Conservation (phyloP, 768 basidiomycete genomes). For the Udeniomyces megalosporus region DNA sequence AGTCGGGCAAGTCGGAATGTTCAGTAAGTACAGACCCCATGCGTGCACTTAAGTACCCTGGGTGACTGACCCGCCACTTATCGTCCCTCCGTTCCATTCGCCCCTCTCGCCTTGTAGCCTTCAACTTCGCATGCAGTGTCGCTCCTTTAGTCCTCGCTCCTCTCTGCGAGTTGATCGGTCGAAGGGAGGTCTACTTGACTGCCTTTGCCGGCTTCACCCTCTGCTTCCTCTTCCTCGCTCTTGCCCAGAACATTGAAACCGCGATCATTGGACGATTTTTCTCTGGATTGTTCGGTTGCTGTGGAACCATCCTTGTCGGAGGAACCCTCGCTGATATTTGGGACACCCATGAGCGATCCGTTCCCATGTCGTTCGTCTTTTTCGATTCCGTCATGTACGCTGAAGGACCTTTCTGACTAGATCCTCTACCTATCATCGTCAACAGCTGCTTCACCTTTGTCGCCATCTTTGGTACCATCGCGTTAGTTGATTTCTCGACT, state of each 20-base stretch:
- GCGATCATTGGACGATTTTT: slow-evolving; percentile 4
- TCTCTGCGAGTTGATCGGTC: slow-evolving; percentile 13
- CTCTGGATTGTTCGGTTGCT: slow-evolving; percentile 18
- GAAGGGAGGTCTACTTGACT: slow-evolving; percentile 9
- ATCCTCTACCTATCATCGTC: not conserved
- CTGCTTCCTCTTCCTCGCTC: slow-evolving; percentile 20
- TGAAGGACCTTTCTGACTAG: slow-evolving; percentile 9
- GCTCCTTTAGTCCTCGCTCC: slow-evolving; percentile 3
- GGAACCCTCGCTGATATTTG: slow-evolving; percentile 18
- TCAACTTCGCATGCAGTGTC: slow-evolving; percentile 3
- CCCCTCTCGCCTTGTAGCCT: not conserved
- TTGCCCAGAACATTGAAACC: slow-evolving; percentile 18
- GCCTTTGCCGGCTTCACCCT: slow-evolving; percentile 19
- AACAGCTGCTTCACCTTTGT: slow-evolving; percentile 2
- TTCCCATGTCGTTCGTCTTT: slow-evolving; percentile 22
- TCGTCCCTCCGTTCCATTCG: too few species aligned
- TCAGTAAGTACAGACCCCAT: slow-evolving; percentile 14
- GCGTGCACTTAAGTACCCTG: too few species aligned
- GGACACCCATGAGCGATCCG: slow-evolving; percentile 17
- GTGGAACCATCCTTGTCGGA: slow-evolving; percentile 22
- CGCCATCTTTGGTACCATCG: slow-evolving; percentile 6
- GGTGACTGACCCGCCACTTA: not conserved
- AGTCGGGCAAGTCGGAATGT: slow-evolving; percentile 19
- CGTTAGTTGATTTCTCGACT: too few species aligned
- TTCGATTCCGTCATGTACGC: slow-evolving; percentile 19